Evolutionary conservation across 331 rosid genomes (phyloP), one percentile per base, ranked within the genome.

Genomic region (Quercus tomentella): DNA sequence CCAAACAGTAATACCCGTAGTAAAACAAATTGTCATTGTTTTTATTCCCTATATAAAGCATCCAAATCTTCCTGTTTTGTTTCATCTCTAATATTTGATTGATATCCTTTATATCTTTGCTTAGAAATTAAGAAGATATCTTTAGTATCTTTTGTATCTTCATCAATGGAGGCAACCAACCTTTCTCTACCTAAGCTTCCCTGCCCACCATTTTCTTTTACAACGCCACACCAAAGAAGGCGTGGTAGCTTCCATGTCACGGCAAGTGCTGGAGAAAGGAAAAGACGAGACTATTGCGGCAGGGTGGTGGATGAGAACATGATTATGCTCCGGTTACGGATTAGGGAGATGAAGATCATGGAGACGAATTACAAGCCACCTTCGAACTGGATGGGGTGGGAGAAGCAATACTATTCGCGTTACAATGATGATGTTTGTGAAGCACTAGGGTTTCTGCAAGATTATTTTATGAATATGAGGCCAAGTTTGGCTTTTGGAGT

Each of bases 291-390:
- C 12, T n/a, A 67, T 23, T 67, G 72, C 52, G 72, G 72, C 28
- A 67, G 52, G 72, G 52, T 35, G 17, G 72, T 67, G 52, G 72
- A 67, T n/a, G 54, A 67, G 72, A 20, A 67, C 72, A 67, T 67
- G 72, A 67, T 67, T 10, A 45, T 8, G 72, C 72, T 67, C 52
- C 52, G 52, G 52, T 67, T n/a, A 23, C 28, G 72, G 52, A 67
- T 67, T 35, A 67, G 72, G 72, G 72, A 67, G 52, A 67, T 35
- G 72, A 67, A 67, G 72, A 67, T 35, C 17, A 1, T 17, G 12
- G 52, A 67, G 52, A 67, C 25, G 52, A 35, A 67, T 33, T 35
- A 67, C 17, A 45, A 67, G 4, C 45, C 49, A 10, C 72, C 52
- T 20, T n/a, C 26, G 52, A 67, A 67, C 21, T 67, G 28, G 72